phyloP scores from a whole-genome alignment of 1,284 basidiomycete species.

The Jaminaea rosea region DNA sequence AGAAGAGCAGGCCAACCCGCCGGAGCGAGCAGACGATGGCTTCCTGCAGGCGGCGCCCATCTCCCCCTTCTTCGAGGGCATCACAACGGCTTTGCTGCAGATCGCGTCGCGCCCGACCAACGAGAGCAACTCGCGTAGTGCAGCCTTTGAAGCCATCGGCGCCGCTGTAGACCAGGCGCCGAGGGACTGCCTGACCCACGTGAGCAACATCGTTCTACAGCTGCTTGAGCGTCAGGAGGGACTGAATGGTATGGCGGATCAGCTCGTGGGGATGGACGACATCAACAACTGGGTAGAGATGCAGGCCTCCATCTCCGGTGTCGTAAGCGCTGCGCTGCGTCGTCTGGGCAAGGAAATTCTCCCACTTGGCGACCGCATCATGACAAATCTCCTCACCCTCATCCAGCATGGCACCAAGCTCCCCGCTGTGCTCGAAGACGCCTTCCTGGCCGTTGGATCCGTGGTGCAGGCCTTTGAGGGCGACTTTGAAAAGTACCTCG shows the following conservation, averaged over 20 bases:
- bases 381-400: slow-evolving; percentile 80
- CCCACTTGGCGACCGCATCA: slow-evolving; percentile 84
- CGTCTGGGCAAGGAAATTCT: slow-evolving; percentile 74
- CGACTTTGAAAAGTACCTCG: slow-evolving; percentile 78
- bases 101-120: slow-evolving; percentile 60
- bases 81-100: slow-evolving; percentile 31
- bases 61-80: slow-evolving; percentile 77
- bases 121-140: slow-evolving; percentile 85
- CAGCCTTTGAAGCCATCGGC: slow-evolving; percentile 90
- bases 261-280: slow-evolving; percentile 90
- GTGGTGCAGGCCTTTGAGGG: slow-evolving; percentile 62
- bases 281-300: slow-evolving; percentile 98
- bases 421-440: slow-evolving; percentile 91
- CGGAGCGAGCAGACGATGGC: slow-evolving; percentile 53
- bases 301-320: slow-evolving; percentile 84
- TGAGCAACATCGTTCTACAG: slow-evolving; percentile 72
- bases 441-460: slow-evolving; percentile 88
- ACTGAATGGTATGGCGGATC: slow-evolving; percentile 61
- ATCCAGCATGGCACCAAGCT: slow-evolving; percentile 79
- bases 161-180: slow-evolving; percentile 75
- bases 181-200: slow-evolving; percentile 68
- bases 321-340: slow-evolving; percentile 38
- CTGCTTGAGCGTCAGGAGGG: slow-evolving; percentile 83
- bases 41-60: slow-evolving; percentile 59
- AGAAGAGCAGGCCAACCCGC: slow-evolving; percentile 12